Percentiles rank a stretch among this genome's conserved stretches.
phyloP scores from a whole-genome alignment of 2,329 filamentous ascomycete species.

The Hirsutella minnesotensis region DNA sequence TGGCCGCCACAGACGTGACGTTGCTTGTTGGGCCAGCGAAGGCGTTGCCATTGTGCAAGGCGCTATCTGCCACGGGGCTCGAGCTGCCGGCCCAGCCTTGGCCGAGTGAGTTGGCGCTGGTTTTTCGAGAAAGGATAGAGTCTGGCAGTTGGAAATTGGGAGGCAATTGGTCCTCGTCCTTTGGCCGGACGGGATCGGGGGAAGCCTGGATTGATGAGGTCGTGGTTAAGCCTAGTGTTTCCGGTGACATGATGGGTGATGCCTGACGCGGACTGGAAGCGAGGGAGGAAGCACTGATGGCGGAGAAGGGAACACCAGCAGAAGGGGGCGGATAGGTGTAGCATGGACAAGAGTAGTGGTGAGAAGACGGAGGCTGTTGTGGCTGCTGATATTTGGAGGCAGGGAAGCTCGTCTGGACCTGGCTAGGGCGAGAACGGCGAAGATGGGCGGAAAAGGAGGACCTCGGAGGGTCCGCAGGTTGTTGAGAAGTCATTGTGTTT shows the following conservation, averaged over 20 bases:
- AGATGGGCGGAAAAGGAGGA: slow-evolving; percentile 26
- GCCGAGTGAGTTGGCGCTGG: slow-evolving; percentile 51
- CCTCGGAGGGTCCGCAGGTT: slow-evolving; percentile 24
- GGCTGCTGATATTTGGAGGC: slow-evolving; percentile 5
- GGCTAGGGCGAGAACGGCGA: slow-evolving; percentile 31
- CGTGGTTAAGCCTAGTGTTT: slow-evolving; percentile 38
- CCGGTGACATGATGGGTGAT: slow-evolving; percentile 47
- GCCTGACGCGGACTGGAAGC: slow-evolving; percentile 42
- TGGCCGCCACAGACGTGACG: slow-evolving; percentile 2
- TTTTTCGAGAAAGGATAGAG: slow-evolving; percentile 48
- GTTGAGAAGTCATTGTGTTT: slow-evolving; percentile 11
- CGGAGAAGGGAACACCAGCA: slow-evolving; percentile 34
- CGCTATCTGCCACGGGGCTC: slow-evolving; percentile 39
- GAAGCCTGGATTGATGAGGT: slow-evolving; percentile 56
- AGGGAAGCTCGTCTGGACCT: slow-evolving; percentile 34
- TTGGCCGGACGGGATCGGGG: slow-evolving; percentile 48
- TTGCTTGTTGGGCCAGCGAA: slow-evolving; percentile 2
- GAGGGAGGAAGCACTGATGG: slow-evolving; percentile 43
- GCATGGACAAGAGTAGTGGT: neutral
- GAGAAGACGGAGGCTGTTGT: slow-evolving; percentile 10
- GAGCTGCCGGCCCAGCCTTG: slow-evolving; percentile 46
- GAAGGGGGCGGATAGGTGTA: slow-evolving; percentile 10
- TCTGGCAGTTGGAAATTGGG: slow-evolving; percentile 61
- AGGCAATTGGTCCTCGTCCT: slow-evolving; percentile 39
- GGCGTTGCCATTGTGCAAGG: slow-evolving; percentile 11